Conservation (phyloP, 257 asterid genomes). For the Penstemon davidsonii region DNA sequence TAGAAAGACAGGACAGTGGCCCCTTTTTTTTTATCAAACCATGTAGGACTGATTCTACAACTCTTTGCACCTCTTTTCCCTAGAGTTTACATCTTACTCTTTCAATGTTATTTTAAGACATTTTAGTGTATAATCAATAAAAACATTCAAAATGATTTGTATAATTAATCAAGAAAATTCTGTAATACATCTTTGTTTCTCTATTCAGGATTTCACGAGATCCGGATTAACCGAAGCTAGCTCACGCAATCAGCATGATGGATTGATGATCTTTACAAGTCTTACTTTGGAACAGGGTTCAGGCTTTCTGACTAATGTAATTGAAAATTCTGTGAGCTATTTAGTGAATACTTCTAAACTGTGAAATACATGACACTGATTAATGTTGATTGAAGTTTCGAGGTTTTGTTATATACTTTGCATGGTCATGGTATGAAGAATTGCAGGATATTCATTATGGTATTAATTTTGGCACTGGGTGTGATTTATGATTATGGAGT, state of each 20-base stretch:
- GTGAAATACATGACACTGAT: neutral
- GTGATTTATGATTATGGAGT: no score
- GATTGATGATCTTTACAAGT: neutral
- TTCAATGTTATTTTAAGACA: conserved; percentile 2
- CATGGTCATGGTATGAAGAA: no score
- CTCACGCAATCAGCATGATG: conserved; percentile 5
- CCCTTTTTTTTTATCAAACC: neutral
- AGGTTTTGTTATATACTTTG: neutral
- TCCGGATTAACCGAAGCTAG: conserved; percentile 2
- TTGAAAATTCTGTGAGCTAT: neutral
- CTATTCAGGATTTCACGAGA: conserved; percentile 31
- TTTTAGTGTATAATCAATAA: neutral
- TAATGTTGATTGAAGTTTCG: neutral
- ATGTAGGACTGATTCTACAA: neutral
- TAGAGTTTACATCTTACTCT: neutral
- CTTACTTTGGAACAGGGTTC: no score
- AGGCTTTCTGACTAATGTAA: neutral
- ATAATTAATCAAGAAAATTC: neutral
- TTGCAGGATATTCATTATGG: neutral
- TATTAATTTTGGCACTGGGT: neutral
- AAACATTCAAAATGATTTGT: no score
- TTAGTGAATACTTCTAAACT: neutral
- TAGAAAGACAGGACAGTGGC: neutral
- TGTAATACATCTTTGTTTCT: neutral
- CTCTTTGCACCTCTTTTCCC: neutral